These are phyloP conservation scores for Boletus sensibilis DNA, from an alignment of 768 basidiomycete species.

Conservation along the genomic window DNA sequence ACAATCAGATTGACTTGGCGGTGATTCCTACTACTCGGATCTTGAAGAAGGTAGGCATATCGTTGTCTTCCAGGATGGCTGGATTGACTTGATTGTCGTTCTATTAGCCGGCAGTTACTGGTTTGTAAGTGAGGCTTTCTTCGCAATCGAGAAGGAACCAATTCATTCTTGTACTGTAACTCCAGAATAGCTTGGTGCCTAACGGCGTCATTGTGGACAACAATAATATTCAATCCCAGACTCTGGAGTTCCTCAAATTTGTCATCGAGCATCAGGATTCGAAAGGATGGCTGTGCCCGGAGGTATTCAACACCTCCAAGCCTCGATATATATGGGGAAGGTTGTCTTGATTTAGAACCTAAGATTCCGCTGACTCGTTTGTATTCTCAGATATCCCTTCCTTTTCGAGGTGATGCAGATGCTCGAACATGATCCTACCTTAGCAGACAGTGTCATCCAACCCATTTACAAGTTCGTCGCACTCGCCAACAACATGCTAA, in stretches of 20 bases:
- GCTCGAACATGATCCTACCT: slow-evolving; percentile 1
- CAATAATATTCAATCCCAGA: slow-evolving; percentile 1
- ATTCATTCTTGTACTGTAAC: background rate
- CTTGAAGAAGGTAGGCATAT: slow-evolving; percentile 1
- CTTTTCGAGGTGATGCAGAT: slow-evolving; percentile 5
- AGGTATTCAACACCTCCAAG: slow-evolving; percentile 2
- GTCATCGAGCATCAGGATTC: slow-evolving; percentile 1
- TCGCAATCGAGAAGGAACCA: background rate
- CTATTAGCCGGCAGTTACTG: background rate
- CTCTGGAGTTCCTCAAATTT: background rate
- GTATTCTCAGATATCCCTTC: slow-evolving; percentile 1
- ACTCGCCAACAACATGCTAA: slow-evolving; percentile 54
- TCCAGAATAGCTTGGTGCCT: background rate
- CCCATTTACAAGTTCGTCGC: slow-evolving; percentile 47
- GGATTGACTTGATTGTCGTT: background rate
- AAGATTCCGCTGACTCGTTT: background rate
- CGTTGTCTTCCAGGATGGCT: background rate
- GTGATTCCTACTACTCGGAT: background rate
- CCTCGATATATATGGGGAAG: slow-evolving; percentile 1
- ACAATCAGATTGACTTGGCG: background rate
- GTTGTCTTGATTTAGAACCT: background rate
- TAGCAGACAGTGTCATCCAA: background rate
- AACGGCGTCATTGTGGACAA: background rate
- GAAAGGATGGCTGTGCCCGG: background rate
- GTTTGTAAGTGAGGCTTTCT: background rate